A percentile compares a stretch with the other conserved stretches of the same genome.
These are phyloP conservation scores for Rhizopus microsporus DNA, from an alignment of 371 early-diverging fungal species.

Conservation along the genomic window DNA sequence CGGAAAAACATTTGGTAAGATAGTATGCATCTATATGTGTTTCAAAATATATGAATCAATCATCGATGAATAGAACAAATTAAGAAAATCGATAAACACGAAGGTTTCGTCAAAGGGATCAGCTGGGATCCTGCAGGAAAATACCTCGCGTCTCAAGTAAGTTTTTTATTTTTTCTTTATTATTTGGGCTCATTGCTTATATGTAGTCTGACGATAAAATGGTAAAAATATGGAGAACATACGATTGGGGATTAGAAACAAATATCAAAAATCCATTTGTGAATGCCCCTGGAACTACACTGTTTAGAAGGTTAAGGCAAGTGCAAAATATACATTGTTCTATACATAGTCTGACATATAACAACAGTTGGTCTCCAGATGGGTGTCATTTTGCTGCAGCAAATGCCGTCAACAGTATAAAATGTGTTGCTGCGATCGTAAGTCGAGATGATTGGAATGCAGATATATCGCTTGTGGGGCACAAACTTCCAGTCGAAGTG, in stretches of 20 bases:
- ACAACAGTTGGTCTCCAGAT: constrained; percentile 90
- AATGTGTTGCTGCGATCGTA: constrained; percentile 85
- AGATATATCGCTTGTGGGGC: constrained; percentile 88
- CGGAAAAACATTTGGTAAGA: constrained; percentile 74
- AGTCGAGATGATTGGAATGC: constrained; percentile 77
- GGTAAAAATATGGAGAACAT: constrained; percentile 83
- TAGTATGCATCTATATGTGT: neutral
- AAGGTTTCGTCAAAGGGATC: constrained; percentile 94
- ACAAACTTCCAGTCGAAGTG: constrained; percentile 87
- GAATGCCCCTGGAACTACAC: constrained; percentile 79
- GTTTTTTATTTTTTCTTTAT: neutral
- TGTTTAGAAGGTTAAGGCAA: constrained; percentile 87
- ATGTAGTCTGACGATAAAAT: constrained; percentile 88
- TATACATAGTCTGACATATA: neutral
- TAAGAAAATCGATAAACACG: constrained; percentile 69
- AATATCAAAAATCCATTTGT: constrained; percentile 76
- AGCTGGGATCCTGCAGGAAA: constrained; percentile 96
- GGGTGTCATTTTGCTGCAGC: constrained; percentile 88
- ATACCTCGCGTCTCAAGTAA: constrained; percentile 90
- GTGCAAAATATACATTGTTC: neutral
- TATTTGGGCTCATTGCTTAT: neutral
- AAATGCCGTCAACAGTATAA: constrained; percentile 84
- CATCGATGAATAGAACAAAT: constrained; percentile 50
- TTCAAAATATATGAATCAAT: neutral
- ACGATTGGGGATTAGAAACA: constrained; percentile 83